These are phyloP conservation scores for Aspergillus udagawae DNA, from an alignment of 2,329 filamentous ascomycete genomes.

Conservation along the genomic window DNA sequence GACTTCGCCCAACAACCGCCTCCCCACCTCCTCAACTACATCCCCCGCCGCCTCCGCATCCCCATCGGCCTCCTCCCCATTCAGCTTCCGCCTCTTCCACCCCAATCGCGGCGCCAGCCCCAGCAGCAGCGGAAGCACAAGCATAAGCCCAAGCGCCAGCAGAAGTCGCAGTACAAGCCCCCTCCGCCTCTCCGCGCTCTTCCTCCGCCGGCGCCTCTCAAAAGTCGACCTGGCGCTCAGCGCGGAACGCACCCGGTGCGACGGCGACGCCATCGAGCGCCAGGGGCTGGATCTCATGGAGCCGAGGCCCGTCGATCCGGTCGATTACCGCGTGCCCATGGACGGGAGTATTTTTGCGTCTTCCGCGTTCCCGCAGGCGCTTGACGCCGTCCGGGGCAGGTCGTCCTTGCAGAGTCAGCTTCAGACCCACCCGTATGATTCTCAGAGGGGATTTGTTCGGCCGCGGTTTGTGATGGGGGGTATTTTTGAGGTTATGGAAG, in stretches of 20 bases:
- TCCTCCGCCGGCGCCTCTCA: slow-evolving; percentile 41
- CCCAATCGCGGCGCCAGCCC: slow-evolving; percentile 17
- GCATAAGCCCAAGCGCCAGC: slow-evolving; percentile 1
- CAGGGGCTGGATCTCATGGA: slow-evolving; percentile 43
- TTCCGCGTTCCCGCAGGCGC: no score
- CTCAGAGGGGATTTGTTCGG: slow-evolving; percentile 11
- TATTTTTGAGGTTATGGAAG: slow-evolving; percentile 47
- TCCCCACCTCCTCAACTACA: slow-evolving; percentile 20
- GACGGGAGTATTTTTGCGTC: slow-evolving; percentile 15
- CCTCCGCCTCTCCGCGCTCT: slow-evolving; percentile 24
- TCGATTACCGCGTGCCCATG: slow-evolving; percentile 22
- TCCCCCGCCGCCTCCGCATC: slow-evolving; percentile 22
- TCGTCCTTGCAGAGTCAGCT: slow-evolving; percentile 4
- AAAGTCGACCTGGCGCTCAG: slow-evolving; percentile 42
- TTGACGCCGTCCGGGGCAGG: not conserved
- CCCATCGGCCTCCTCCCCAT: slow-evolving; percentile 20
- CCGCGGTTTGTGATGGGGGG: slow-evolving; percentile 44
- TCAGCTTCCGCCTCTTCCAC: slow-evolving; percentile 12
- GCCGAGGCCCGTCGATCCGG: slow-evolving; percentile 40
- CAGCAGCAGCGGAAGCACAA: slow-evolving; percentile 8
- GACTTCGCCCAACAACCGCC: slow-evolving; percentile 15
- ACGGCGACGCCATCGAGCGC: slow-evolving; percentile 36
- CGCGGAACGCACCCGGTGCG: slow-evolving; percentile 39
- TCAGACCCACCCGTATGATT: not conserved
- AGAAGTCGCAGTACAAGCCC: slow-evolving; percentile 28